Conservation (phyloP, 2,329 filamentous ascomycete genomes). For the Hirsutella rhossiliensis region DNA sequence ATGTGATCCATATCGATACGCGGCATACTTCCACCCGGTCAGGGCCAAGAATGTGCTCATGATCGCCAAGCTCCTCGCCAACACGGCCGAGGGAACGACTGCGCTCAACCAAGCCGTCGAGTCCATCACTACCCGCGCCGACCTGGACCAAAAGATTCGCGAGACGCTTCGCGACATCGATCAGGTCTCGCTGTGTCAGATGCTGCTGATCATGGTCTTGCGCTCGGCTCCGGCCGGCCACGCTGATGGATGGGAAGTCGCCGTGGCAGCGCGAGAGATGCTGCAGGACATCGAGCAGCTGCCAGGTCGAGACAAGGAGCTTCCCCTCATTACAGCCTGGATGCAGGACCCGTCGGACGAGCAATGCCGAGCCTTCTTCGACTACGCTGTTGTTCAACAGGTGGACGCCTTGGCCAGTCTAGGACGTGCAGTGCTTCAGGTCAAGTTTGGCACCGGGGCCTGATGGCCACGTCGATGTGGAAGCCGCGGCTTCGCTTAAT, state of each 20-base stretch:
- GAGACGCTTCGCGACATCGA: slow-evolving; percentile 31
- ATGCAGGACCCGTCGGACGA: slow-evolving; percentile 24
- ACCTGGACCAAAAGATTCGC: slow-evolving; percentile 12
- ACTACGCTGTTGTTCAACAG: slow-evolving; percentile 34
- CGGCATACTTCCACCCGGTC: slow-evolving; percentile 36
- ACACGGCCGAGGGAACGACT: slow-evolving; percentile 30
- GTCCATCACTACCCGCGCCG: slow-evolving; percentile 9
- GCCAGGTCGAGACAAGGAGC: slow-evolving; percentile 30
- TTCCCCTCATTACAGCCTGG: slow-evolving; percentile 31
- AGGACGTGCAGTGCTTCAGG: slow-evolving; percentile 28
- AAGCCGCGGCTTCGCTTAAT: no score
- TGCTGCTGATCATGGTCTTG: slow-evolving; percentile 35
- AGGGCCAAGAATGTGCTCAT: slow-evolving; percentile 39
- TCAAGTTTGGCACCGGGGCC: not conserved
- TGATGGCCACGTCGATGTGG: not conserved
- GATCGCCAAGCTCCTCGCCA: slow-evolving; percentile 38
- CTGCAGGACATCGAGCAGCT: slow-evolving; percentile 36
- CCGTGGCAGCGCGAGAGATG: slow-evolving; percentile 30
- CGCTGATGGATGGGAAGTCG: slow-evolving; percentile 32
- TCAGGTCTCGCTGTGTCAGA: slow-evolving; percentile 40
- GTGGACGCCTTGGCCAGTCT: slow-evolving; percentile 33
- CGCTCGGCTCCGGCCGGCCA: slow-evolving; percentile 28
- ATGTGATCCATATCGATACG: slow-evolving; percentile 36
- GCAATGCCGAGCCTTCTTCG: slow-evolving; percentile 33
- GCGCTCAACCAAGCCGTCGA: slow-evolving; percentile 13